phyloP scores from a whole-genome alignment of 257 asterid species.

The Euphrasia confusa region DNA sequence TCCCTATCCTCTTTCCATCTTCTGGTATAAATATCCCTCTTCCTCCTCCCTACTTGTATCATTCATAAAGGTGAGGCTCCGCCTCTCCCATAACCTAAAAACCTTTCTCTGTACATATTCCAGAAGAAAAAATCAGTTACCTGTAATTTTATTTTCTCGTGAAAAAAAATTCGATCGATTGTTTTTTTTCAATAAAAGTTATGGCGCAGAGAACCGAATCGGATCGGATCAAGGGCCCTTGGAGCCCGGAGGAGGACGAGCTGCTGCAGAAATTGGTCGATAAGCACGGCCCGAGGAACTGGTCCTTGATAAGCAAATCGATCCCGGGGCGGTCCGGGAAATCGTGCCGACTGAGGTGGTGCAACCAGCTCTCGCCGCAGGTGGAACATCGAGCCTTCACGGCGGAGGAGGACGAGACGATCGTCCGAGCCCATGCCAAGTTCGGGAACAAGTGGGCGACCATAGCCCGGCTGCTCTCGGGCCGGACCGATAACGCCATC shows the following conservation, averaged over 20 bases:
- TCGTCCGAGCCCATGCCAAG: constrained; percentile 62
- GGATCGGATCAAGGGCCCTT: constrained; percentile 82
- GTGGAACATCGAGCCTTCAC: constrained; percentile 66
- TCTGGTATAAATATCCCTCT: constrained; percentile 29
- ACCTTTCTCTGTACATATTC: constrained; percentile 17
- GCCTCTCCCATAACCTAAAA: constrained; percentile 40
- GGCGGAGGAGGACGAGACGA: constrained; percentile 56
- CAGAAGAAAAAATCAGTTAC: not conserved
- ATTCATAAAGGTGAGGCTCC: constrained; percentile 44
- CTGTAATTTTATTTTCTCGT: not conserved
- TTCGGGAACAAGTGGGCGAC: constrained; percentile 81
- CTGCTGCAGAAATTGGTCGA: constrained; percentile 51
- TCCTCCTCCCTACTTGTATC: constrained; percentile 18
- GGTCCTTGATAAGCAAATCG: constrained; percentile 76
- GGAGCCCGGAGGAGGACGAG: constrained; percentile 86
- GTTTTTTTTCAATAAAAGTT: not conserved
- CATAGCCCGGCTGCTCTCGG: constrained; percentile 61
- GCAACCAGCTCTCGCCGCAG: constrained; percentile 85
- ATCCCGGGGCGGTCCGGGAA: constrained; percentile 76
- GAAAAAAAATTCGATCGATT: not conserved
- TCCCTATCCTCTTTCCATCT: constrained; percentile 34
- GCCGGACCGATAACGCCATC: constrained; percentile 80
- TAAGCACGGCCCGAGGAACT: constrained; percentile 72
- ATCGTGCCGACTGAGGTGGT: constrained; percentile 80
- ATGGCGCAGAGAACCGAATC: constrained; percentile 50